Base-by-base conservation (phyloP, 2,329 filamentous ascomycete species). In the Ascochyta koolunga region DNA sequence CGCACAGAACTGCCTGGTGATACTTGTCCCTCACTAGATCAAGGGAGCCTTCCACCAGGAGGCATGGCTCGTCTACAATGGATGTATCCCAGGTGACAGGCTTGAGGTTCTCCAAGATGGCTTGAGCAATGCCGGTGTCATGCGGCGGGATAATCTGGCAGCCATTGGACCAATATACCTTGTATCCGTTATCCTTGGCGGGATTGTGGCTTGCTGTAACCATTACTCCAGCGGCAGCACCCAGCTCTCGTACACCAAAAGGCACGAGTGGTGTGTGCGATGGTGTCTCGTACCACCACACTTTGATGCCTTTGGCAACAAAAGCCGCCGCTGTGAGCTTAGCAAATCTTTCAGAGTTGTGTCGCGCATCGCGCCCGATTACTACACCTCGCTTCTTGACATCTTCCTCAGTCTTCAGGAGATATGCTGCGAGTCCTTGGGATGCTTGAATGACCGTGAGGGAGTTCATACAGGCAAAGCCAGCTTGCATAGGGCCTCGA, bases 201-300 rank as follows among this genome's bases (percentile, higher is more conserved):
- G 85, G 85, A 61, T 88, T 88, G 70, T 87, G 85, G 64, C 83
- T 86, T 27, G 86, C 86, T 13, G 86, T 88, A 32, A 88, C 80
- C 85, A 88, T 88, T 25, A 88, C 77, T 18, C 86, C 86, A 37
- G 83, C 85, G 4, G 77, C 80, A 27, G 85, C 83, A 32, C 76
- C 71, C 49, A 84, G 76, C 49, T 80, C 71, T 6, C 75, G 77
- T 27, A 88, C 82, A 3, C 82, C 81, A 67, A 86, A 88, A 1
- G 86, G 83, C 7, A 88, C 84, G 44, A 86, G 75, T 2, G 86
- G 86, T 2, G 86, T 88, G 50, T 86, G 82, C 2, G 81, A 80
- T 2, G 79, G 70, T 13, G 76, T 74, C n/a, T 81, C 79, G 56
- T 84, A 85, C 77, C 82, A 85, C 73, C 80, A 82, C 2, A 88